Evolutionary conservation across 2,329 filamentous ascomycete species (phyloP).

Genomic region (Daldinia sp.): DNA sequence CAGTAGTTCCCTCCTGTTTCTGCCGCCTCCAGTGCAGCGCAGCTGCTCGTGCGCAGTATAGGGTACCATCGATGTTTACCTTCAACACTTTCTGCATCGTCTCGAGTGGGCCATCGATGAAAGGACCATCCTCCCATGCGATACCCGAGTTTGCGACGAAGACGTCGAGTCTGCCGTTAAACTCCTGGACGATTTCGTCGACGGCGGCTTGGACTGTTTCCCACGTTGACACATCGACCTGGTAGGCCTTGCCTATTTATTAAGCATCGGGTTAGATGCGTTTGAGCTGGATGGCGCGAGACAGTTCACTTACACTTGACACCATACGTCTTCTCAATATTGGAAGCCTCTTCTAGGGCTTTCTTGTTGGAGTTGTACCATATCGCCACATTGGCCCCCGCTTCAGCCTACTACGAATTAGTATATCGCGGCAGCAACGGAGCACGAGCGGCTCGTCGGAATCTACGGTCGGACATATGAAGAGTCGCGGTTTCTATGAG

Average conservation of each 20-base stretch:
- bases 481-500: background rate
- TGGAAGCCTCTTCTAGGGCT: conserved; percentile 66
- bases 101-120: conserved; percentile 70
- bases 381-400: conserved; percentile 75
- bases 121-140: conserved; percentile 73
- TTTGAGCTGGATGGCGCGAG: background rate
- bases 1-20: conserved; percentile 70
- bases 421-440: background rate
- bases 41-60: conserved; percentile 77
- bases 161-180: conserved; percentile 78
- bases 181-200: conserved; percentile 65
- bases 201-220: conserved; percentile 61
- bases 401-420: conserved; percentile 59
- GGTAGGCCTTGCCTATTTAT: conserved; percentile 63
- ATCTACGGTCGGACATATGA: no score
- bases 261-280: background rate
- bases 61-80: conserved; percentile 79
- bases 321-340: conserved; percentile 70
- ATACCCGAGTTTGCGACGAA: conserved; percentile 84
- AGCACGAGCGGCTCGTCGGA: no score
- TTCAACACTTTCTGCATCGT: conserved; percentile 73
- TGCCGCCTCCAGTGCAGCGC: conserved; percentile 75
- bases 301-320: conserved; percentile 67
- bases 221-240: conserved; percentile 66
- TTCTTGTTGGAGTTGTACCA: conserved; percentile 77